A percentile compares a stretch with the other conserved stretches of the same genome.
These are phyloP conservation scores for Trichoderma arundinaceum DNA, from an alignment of 2,329 filamentous ascomycete genomes.

Conservation along the genomic window DNA sequence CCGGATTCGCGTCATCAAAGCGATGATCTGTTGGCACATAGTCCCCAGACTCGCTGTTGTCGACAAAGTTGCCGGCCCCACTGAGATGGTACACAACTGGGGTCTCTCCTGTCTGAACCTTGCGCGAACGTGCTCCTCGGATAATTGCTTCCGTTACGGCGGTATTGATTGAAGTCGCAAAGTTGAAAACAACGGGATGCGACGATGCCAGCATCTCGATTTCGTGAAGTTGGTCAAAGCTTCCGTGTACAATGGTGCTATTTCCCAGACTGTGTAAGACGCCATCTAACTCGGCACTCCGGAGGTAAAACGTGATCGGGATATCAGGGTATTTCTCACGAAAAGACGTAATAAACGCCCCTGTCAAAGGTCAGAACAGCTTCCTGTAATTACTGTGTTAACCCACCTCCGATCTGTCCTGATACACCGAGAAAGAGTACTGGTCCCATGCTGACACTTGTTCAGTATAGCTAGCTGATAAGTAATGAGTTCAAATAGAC, in stretches of 20 bases:
- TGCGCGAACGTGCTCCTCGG: no score
- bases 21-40: constrained; percentile 1
- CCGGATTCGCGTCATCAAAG: constrained; percentile 11
- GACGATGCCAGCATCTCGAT: constrained; percentile 10
- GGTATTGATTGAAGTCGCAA: no score
- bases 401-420: constrained; percentile 6
- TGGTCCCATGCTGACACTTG: background rate
- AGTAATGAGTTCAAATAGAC: no score
- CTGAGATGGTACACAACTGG: constrained; percentile 13
- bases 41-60: background rate
- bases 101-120: background rate
- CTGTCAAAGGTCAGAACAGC: no score
- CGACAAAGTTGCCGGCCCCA: constrained; percentile 9
- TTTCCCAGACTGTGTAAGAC: background rate
- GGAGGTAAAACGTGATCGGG: no score
- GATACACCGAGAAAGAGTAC: constrained; percentile 2
- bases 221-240: background rate
- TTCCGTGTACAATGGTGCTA: background rate
- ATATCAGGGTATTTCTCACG: no score
- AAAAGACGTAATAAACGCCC: no score
- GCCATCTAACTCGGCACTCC: no score
- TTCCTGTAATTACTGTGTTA: background rate
- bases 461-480: no score
- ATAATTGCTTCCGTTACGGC: no score
- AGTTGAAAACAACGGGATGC: background rate